Base-by-base conservation (phyloP, 1,284 basidiomycete genomes). In the Cutaneotrichosporon arboriforme region DNA sequence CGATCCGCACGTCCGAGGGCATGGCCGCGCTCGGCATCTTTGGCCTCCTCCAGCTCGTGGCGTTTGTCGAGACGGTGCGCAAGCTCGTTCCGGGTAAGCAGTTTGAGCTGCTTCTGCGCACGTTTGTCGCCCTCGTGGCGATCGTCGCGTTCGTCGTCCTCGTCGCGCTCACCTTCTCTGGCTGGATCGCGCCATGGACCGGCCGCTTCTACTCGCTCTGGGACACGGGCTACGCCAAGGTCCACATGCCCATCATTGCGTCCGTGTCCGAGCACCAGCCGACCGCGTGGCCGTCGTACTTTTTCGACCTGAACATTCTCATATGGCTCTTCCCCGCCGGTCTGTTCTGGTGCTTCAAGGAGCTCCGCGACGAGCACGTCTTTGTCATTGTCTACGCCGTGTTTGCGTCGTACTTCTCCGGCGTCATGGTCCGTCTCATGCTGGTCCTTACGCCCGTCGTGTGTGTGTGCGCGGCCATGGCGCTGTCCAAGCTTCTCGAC, bases 211-310 rank as follows among this genome's bases (percentile, higher is more conserved):
- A 99, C 77, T 97, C 93, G 2, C 81, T 99, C 12, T 99, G 94
- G 93, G 96, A 99, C 76, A 98, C 96, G 1, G 92, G 89, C 35
- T 99, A 99, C 71, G 96, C 94, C 56, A 96, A 96, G 77, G 90
- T 77, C 17, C 76, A 77, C 63, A 92, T 97, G 66, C 93, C 93
- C 34, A 97, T 98, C 78, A 97, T 99, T 68, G 96, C 96, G 7
- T 97, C 94, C 18, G 96, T 97, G 18, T 97, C 92, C n/a, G 96
- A 98, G 77, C 96, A 99, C 77, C 96, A 99, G 74, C 96, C 96
- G 14, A 98, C 96, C 10, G 94, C 96, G 37, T 99, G 96, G 96
- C 92, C 94, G 4, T 87, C 94, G 3, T 98, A 98, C 84, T 98
- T 97, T 81, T 97, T 97, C 85, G 94, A 99, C 75, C 84, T 98